phyloP scores from a whole-genome alignment of 2,329 filamentous ascomycete genomes.

The Claviceps spartinae region DNA sequence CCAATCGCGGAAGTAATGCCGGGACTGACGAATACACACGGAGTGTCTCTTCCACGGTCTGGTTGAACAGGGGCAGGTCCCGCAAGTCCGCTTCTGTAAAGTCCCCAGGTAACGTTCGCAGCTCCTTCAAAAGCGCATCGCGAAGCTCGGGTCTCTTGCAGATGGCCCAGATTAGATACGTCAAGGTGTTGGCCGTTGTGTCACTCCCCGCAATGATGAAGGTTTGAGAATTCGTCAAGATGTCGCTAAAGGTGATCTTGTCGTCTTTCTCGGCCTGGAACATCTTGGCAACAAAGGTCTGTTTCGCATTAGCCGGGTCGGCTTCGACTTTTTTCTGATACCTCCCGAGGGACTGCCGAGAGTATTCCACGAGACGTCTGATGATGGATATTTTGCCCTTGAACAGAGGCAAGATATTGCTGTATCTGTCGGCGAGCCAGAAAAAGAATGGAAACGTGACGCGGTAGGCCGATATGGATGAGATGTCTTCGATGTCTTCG shows the following conservation, averaged over 20 bases:
- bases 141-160: constrained; percentile 17
- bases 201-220: constrained; percentile 39
- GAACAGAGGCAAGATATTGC: constrained; percentile 13
- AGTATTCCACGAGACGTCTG: constrained; percentile 12
- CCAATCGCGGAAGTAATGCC: constrained; percentile 23
- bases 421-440: constrained; percentile 8
- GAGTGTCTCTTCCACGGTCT: constrained; percentile 31
- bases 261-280: constrained; percentile 21
- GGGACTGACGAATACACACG: constrained; percentile 29
- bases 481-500: constrained; percentile 21
- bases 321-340: constrained; percentile 13
- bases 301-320: constrained; percentile 10
- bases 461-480: constrained; percentile 12
- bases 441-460: constrained; percentile 16
- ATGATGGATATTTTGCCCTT: constrained; percentile 3
- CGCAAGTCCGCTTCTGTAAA: constrained; percentile 10
- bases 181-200: constrained; percentile 36
- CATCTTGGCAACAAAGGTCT: constrained; percentile 25
- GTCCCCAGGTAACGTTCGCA: constrained; percentile 19
- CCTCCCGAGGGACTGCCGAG: constrained; percentile 15
- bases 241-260: constrained; percentile 17
- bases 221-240: constrained; percentile 24
- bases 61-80: constrained; percentile 25
- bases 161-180: constrained; percentile 31
- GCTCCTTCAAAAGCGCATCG: constrained; percentile 19